Conservation (phyloP, 2,329 filamentous ascomycete genomes). For the Trichoderma harzianum region DNA sequence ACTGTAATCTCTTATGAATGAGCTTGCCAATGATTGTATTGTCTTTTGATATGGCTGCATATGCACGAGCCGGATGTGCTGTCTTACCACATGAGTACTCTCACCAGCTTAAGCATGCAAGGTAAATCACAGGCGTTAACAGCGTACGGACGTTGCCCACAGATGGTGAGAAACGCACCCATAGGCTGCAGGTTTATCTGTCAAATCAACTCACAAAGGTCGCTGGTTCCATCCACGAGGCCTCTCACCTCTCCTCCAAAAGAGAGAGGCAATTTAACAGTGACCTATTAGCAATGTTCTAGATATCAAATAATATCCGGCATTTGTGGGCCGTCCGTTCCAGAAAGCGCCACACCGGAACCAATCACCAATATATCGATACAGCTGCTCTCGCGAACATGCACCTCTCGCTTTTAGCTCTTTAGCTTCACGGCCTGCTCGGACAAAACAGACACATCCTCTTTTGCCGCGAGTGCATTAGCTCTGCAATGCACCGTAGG, state of each 20-base stretch:
- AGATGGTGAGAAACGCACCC: background rate
- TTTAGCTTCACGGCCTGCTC: background rate
- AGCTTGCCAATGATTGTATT: background rate
- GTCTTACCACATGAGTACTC: background rate
- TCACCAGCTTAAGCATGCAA: background rate
- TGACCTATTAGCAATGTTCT: background rate
- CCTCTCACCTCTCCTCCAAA: background rate
- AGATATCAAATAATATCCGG: background rate
- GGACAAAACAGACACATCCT: background rate
- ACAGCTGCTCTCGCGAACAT: background rate
- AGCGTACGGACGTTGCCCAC: accelerated
- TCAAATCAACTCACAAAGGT: background rate
- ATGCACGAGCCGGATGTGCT: background rate
- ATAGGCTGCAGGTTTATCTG: background rate
- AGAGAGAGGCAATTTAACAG: background rate
- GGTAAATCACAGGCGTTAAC: accelerated
- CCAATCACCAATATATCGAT: background rate
- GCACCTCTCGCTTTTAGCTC: background rate
- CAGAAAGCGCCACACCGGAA: background rate
- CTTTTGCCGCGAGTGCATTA: background rate
- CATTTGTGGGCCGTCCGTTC: background rate
- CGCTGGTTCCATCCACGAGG: background rate
- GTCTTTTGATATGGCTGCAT: background rate
- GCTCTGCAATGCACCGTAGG: background rate
- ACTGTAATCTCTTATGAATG: background rate